Conservation (phyloP, 2,329 filamentous ascomycete species). For the Penicillium glabrum region DNA sequence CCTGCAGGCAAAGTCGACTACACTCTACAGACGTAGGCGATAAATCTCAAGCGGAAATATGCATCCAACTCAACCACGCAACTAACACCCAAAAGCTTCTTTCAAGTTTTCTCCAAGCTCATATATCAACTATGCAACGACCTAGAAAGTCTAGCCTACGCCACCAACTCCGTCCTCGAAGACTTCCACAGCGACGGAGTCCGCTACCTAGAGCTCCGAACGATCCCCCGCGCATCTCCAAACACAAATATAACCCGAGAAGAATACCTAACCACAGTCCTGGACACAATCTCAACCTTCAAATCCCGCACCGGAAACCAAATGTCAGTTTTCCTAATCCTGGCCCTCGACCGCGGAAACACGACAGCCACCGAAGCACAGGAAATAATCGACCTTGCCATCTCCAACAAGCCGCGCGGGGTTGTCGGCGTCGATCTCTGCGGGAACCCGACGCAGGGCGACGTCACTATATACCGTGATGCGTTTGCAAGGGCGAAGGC, state of each 20-base stretch:
- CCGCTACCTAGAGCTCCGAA: slow-evolving; percentile 75
- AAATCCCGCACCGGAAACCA: slow-evolving; percentile 38
- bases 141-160: slow-evolving; percentile 57
- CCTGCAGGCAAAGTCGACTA: slow-evolving; percentile 70
- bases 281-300: slow-evolving; percentile 61
- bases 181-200: slow-evolving; percentile 72
- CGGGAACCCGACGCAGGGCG: slow-evolving; percentile 67
- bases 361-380: slow-evolving; percentile 57
- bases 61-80: background rate
- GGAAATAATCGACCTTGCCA: slow-evolving; percentile 65
- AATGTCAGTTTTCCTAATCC: slow-evolving; percentile 65
- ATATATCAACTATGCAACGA: slow-evolving; percentile 75
- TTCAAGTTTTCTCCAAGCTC: slow-evolving; percentile 74
- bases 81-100: slow-evolving; percentile 58
- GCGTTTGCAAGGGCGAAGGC: slow-evolving; percentile 60
- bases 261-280: slow-evolving; percentile 65
- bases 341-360: slow-evolving; percentile 72
- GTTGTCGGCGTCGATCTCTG: slow-evolving; percentile 78
- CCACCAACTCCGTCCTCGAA: slow-evolving; percentile 64
- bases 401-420: slow-evolving; percentile 52
- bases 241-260: slow-evolving; percentile 57
- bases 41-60: background rate
- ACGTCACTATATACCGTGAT: slow-evolving; percentile 59
- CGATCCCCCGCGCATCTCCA: slow-evolving; percentile 68
- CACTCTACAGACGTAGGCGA: slow-evolving; percentile 65